These are phyloP conservation scores for Ascochyta clinopodiicola DNA, from an alignment of 2,329 filamentous ascomycete species.

Conservation along the genomic window DNA sequence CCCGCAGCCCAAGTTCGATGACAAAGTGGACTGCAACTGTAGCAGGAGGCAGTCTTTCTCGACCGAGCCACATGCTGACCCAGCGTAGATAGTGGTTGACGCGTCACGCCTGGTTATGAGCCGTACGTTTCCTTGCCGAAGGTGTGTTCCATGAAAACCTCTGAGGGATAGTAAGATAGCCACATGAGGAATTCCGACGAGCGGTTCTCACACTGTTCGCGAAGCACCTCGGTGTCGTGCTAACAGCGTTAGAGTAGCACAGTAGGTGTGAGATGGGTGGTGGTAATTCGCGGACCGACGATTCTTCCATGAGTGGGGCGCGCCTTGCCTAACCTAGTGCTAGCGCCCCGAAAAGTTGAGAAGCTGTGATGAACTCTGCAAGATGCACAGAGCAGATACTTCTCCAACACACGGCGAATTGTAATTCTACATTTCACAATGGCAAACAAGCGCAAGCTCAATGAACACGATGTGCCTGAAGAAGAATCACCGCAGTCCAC, in stretches of 20 bases:
- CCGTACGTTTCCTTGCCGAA: neutral
- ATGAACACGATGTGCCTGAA: conserved; percentile 56
- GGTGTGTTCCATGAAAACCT: neutral
- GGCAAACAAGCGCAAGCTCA: conserved; percentile 56
- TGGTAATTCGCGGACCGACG: neutral
- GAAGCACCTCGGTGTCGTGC: neutral
- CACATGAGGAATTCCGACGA: neutral
- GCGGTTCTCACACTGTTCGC: neutral
- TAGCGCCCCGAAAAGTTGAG: conserved; percentile 33
- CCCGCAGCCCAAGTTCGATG: too few relatives aligned
- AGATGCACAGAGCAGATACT: conserved; percentile 2
- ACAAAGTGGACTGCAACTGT: too few relatives aligned
- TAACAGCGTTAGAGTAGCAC: too few relatives aligned
- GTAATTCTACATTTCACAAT: conserved; percentile 6
- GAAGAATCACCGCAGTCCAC: conserved; percentile 24
- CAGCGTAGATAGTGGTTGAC: neutral
- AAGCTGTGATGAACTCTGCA: conserved; percentile 21
- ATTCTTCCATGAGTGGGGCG: conserved; percentile 22
- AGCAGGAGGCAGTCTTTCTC: too few relatives aligned
- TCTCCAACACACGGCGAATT: conserved; percentile 3
- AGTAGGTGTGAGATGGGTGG: too few relatives aligned
- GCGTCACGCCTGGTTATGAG: neutral
- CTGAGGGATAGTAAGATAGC: neutral
- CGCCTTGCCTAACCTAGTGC: conserved; percentile 6
- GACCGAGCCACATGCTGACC: too few relatives aligned